Conservation (phyloP, 2,329 filamentous ascomycete species). For the Drechslerella dactyloides region DNA sequence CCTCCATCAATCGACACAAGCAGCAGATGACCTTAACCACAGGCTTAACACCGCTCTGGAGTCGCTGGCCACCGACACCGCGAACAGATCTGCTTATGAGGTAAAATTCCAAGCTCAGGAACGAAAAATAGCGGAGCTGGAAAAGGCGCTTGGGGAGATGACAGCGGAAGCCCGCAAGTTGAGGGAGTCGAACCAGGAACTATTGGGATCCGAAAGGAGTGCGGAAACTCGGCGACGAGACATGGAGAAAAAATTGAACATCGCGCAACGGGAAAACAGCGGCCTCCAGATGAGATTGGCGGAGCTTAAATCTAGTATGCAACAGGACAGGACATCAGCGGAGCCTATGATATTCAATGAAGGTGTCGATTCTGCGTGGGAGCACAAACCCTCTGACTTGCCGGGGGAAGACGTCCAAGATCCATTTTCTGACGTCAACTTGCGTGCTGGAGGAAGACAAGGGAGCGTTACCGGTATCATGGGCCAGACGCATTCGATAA, state of each 20-base stretch:
- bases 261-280: constrained; percentile 38
- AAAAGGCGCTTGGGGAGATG: constrained; percentile 7
- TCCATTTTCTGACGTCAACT: constrained; percentile 4
- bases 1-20: constrained; percentile 4
- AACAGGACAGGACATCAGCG: constrained; percentile 1
- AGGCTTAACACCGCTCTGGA: constrained; percentile 18
- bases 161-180: constrained; percentile 8
- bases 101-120: constrained; percentile 13
- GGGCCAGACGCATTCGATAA: neutral
- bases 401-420: neutral
- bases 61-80: constrained; percentile 14
- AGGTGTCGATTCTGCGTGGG: neutral
- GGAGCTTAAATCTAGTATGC: constrained; percentile 25
- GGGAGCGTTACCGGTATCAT: neutral
- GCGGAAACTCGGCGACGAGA: constrained; percentile 16
- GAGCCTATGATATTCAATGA: neutral
- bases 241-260: constrained; percentile 26
- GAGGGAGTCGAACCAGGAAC: constrained; percentile 11
- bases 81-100: constrained; percentile 23
- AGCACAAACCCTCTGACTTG: neutral
- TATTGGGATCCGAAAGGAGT: constrained; percentile 5
- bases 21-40: constrained; percentile 7
- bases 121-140: constrained; percentile 18
- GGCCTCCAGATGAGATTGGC: constrained; percentile 34
- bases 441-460: neutral